Percentiles rank a stretch among this genome's conserved stretches.
These are phyloP conservation scores for Mycena kentingensis DNA, from an alignment of 768 basidiomycete genomes.

Conservation along the genomic window DNA sequence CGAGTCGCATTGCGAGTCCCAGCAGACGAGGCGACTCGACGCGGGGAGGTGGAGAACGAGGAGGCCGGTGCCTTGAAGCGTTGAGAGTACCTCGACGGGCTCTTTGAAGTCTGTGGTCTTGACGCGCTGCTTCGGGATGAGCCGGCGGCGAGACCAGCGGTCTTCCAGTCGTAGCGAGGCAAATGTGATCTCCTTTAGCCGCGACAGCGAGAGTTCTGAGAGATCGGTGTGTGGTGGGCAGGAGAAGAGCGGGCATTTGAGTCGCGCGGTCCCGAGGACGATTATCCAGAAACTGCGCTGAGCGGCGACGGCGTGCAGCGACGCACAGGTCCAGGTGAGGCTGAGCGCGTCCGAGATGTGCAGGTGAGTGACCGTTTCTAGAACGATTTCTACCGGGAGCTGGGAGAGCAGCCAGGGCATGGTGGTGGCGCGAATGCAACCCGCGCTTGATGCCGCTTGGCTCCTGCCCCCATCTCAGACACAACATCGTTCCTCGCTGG, in stretches of 20 bases:
- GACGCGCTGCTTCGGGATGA: constrained; percentile 5
- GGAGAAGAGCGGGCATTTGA: background rate
- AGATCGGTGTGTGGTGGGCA: constrained; percentile 9
- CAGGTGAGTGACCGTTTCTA: background rate
- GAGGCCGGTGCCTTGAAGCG: constrained; percentile 17
- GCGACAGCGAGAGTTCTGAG: constrained; percentile 3
- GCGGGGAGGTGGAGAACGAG: constrained; percentile 5
- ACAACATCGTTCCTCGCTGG: constrained; percentile 10
- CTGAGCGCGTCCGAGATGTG: constrained; percentile 4
- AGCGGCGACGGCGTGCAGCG: background rate
- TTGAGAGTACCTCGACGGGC: constrained; percentile 3
- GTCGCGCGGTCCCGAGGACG: constrained; percentile 6
- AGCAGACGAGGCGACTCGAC: background rate
- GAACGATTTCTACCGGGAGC: constrained; percentile 8
- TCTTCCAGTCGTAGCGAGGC: constrained; percentile 8
- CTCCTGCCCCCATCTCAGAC: constrained; percentile 6
- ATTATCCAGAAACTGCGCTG: constrained; percentile 13
- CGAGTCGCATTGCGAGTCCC: background rate
- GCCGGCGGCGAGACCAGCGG: constrained; percentile 12
- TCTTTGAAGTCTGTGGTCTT: background rate
- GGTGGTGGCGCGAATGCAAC: background rate
- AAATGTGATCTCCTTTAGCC: constrained; percentile 4
- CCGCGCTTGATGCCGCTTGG: background rate
- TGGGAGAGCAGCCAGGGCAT: constrained; percentile 3
- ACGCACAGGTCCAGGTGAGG: constrained; percentile 6